Conservation (phyloP, 352 stramenopile genomes). For the Blastocystis sp. region DNA sequence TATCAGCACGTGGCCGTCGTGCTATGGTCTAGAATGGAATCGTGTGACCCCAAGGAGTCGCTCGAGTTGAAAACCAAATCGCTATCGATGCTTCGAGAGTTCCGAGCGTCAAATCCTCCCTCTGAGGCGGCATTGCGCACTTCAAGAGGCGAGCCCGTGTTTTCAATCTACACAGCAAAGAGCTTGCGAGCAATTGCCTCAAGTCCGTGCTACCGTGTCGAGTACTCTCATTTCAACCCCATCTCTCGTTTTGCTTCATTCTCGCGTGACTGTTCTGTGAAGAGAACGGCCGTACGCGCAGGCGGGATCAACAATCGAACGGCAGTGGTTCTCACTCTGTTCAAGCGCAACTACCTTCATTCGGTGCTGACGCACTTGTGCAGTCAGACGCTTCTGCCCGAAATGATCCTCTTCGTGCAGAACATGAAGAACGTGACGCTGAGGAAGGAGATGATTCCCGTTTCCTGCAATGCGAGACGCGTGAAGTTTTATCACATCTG, state of each 20-base stretch:
- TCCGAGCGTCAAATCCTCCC: too few species aligned
- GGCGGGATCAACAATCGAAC: background rate
- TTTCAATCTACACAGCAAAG: background rate
- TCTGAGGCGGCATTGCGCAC: background rate
- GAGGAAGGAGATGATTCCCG: background rate
- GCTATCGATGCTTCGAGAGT: too few species aligned
- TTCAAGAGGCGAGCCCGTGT: background rate
- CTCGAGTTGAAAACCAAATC: too few species aligned
- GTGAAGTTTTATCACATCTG: conserved; percentile 37
- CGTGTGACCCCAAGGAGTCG: too few species aligned
- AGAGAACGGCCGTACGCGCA: too few species aligned
- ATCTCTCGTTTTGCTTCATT: background rate
- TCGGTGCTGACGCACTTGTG: conserved; percentile 21
- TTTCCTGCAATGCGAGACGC: background rate
- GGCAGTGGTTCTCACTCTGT: conserved; percentile 14
- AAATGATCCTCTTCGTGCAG: conserved; percentile 36
- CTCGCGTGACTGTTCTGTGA: too few species aligned
- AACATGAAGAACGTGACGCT: conserved; percentile 9
- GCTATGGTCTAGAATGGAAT: too few species aligned
- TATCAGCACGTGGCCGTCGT: background rate
- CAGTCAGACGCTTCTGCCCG: background rate
- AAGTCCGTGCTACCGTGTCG: background rate
- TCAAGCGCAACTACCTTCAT: conserved; percentile 9
- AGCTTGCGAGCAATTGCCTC: background rate
- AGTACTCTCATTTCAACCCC: background rate